phyloP scores from a whole-genome alignment of 2,329 filamentous ascomycete genomes.

The Ascochyta fabae region DNA sequence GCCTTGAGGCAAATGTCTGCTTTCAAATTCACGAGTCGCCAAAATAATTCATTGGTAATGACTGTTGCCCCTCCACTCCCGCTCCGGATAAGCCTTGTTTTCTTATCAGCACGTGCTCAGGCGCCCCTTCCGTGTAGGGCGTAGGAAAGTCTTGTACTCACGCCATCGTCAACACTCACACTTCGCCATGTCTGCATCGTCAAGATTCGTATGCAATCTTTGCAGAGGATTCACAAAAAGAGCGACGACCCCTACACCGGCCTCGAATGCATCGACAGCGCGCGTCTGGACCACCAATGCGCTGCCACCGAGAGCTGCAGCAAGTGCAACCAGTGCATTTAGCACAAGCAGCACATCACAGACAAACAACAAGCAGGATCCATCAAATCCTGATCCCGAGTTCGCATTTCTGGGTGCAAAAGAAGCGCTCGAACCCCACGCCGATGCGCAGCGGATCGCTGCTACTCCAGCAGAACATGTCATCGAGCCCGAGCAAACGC shows the following conservation, averaged over 20 bases:
- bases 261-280: conserved; percentile 12
- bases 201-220: conserved; percentile 33
- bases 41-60: conserved; percentile 18
- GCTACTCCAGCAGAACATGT: background rate
- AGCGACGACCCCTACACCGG: background rate
- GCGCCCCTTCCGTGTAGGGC: conserved; percentile 12
- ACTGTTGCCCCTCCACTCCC: conserved; percentile 15
- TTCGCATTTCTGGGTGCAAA: conserved; percentile 19
- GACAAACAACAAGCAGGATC: conserved; percentile 23
- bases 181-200: conserved; percentile 28
- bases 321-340: conserved; percentile 29
- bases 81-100: conserved; percentile 6
- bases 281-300: conserved; percentile 9
- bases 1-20: conserved; percentile 31
- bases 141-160: conserved; percentile 12
- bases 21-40: conserved; percentile 41
- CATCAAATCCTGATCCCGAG: conserved; percentile 17
- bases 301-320: conserved; percentile 11
- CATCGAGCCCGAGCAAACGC: background rate
- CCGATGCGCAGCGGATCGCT: background rate
- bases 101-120: conserved; percentile 41
- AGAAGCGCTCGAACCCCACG: background rate
- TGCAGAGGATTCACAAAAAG: conserved; percentile 25
- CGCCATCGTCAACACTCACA: conserved; percentile 12
- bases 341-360: conserved; percentile 27